Evolutionary conservation across 257 asterid species (phyloP).

Genomic region (Solanum rostratum): DNA sequence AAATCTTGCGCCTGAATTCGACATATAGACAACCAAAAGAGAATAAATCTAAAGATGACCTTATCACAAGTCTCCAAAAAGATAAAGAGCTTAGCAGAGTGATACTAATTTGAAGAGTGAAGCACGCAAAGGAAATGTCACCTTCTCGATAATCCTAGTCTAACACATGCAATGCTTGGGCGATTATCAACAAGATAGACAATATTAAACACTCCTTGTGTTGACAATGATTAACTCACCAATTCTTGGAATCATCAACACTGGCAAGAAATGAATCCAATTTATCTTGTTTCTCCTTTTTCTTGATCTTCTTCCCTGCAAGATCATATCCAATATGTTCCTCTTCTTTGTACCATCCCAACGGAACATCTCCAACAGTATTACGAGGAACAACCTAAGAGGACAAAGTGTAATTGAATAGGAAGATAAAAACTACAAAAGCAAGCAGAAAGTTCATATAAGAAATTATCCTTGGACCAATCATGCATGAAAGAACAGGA

Average conservation of each 20-base stretch:
- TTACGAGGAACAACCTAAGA: conserved; percentile 83
- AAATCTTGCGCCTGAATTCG: conserved; percentile 66
- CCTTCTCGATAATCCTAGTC: not conserved
- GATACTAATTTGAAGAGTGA: not conserved
- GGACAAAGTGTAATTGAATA: not conserved
- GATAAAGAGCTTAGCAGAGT: not conserved
- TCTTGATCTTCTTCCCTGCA: conserved; percentile 88
- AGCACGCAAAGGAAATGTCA: not conserved
- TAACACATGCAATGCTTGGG: not conserved
- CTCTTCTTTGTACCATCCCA: conserved; percentile 85
- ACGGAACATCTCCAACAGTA: conserved; percentile 84
- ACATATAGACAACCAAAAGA: not conserved
- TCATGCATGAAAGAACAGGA: not conserved
- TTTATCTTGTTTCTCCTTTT: conserved; percentile 68
- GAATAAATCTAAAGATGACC: conserved; percentile 1
- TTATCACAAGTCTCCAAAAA: not conserved
- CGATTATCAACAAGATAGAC: not conserved
- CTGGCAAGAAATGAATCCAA: conserved; percentile 70
- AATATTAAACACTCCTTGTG: not conserved
- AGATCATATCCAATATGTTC: conserved; percentile 90
- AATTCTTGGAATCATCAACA: conserved; percentile 65
- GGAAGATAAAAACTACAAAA: not conserved
- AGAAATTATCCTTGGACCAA: not conserved
- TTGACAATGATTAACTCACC: conserved; percentile 32
- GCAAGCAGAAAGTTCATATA: not conserved